phyloP scores from a whole-genome alignment of 164 flowering plant genomes.

The Paratinospora sagittata region DNA sequence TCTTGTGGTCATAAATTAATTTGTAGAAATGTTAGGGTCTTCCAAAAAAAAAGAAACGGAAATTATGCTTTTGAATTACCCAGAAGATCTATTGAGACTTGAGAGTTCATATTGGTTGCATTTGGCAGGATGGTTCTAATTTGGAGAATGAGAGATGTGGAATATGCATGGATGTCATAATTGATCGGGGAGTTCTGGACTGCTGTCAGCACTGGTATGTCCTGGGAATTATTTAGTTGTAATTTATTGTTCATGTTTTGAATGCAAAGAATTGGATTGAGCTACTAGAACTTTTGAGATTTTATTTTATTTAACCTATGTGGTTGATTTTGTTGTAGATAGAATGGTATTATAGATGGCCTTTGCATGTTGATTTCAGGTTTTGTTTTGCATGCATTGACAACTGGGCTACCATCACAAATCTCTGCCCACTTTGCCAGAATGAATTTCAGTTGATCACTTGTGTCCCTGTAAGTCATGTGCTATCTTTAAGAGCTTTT shows the following conservation, averaged over 20 bases:
- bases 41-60: no score
- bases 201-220: slow-evolving; percentile 91
- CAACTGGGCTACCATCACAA: slow-evolving; percentile 96
- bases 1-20: no score
- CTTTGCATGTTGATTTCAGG: slow-evolving; percentile 44
- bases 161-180: slow-evolving; percentile 74
- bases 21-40: no score
- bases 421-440: slow-evolving; percentile 95
- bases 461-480: slow-evolving; percentile 84
- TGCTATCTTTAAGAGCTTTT: neutral
- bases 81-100: neutral
- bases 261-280: neutral
- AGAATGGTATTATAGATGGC: neutral
- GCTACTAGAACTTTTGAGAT: neutral
- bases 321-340: neutral
- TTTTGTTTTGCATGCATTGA: slow-evolving; percentile 96
- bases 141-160: slow-evolving; percentile 31
- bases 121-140: slow-evolving; percentile 18
- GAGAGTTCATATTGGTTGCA: neutral
- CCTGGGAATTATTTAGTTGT: neutral
- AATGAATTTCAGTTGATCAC: slow-evolving; percentile 88
- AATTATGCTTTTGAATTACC: neutral
- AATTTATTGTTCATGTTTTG: neutral
- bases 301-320: neutral
- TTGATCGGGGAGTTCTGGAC: slow-evolving; percentile 89